A percentile compares a stretch with the other conserved stretches of the same genome.
These are phyloP conservation scores for Elsinoe fawcettii DNA, from an alignment of 2,329 filamentous ascomycete species.

Conservation along the genomic window DNA sequence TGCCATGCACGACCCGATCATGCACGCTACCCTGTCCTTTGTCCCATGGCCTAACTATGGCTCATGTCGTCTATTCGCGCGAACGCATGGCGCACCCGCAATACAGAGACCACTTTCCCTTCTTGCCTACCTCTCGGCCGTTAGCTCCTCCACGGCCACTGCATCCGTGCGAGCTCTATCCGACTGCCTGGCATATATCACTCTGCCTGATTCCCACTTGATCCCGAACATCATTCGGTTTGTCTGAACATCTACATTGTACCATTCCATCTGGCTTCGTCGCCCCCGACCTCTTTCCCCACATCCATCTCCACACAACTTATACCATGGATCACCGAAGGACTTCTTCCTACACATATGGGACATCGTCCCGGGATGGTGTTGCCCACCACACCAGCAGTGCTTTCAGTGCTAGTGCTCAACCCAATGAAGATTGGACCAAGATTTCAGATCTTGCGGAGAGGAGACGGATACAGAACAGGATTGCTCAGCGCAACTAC, in stretches of 20 bases:
- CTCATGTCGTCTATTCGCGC: slow-evolving; percentile 6
- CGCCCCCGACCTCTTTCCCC: neutral
- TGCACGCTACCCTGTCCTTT: slow-evolving; percentile 12
- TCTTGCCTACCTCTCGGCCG: slow-evolving; percentile 5
- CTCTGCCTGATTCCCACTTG: slow-evolving; percentile 9
- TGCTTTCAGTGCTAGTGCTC: slow-evolving; percentile 88
- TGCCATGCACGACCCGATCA: slow-evolving; percentile 6
- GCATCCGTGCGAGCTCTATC: slow-evolving; percentile 11
- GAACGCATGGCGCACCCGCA: slow-evolving; percentile 10
- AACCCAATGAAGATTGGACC: slow-evolving; percentile 97
- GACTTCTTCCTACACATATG: slow-evolving; percentile 14
- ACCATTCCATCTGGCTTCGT: neutral
- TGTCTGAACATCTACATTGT: neutral
- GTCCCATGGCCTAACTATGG: slow-evolving; percentile 8
- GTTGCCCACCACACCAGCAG: slow-evolving; percentile 57
- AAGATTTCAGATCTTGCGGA: slow-evolving; percentile 97
- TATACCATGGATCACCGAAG: slow-evolving; percentile 11
- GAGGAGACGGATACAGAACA: slow-evolving; percentile 88
- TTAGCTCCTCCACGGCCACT: slow-evolving; percentile 6
- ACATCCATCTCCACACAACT: neutral
- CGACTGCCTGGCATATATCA: slow-evolving; percentile 4
- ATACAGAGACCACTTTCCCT: slow-evolving; percentile 11
- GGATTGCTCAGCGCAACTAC: slow-evolving; percentile 96
- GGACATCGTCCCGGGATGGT: neutral
- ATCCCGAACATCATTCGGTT: neutral